Conservation (phyloP, 2,329 filamentous ascomycete genomes). For the Bipolaris bicolor region DNA sequence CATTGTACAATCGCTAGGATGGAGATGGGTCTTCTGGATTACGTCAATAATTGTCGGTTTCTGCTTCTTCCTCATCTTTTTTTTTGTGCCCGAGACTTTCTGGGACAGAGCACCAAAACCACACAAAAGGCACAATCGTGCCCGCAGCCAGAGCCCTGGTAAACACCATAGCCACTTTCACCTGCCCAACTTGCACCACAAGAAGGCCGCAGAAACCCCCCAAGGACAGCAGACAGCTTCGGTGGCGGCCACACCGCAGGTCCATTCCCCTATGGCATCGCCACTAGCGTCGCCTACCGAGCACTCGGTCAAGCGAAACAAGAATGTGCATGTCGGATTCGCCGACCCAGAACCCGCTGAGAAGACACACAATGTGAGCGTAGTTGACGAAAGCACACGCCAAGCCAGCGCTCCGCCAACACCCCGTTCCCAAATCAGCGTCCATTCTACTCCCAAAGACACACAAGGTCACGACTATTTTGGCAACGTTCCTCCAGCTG, state of each 20-base stretch:
- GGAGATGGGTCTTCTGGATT: slow-evolving; percentile 94
- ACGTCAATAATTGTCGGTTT: slow-evolving; percentile 80
- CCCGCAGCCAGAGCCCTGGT: slow-evolving; percentile 35
- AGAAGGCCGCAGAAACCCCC: slow-evolving; percentile 21
- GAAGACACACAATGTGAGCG: slow-evolving; percentile 39
- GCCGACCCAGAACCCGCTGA: slow-evolving; percentile 39
- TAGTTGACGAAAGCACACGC: slow-evolving; percentile 48
- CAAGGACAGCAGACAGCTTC: slow-evolving; percentile 7
- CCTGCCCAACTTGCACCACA: slow-evolving; percentile 28
- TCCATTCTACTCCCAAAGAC: slow-evolving; percentile 55
- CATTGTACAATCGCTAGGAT: slow-evolving; percentile 76
- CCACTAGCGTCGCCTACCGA: slow-evolving; percentile 7
- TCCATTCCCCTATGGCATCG: slow-evolving; percentile 4
- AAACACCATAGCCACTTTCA: slow-evolving; percentile 37
- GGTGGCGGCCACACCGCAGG: slow-evolving; percentile 3
- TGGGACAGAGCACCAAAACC: slow-evolving; percentile 82
- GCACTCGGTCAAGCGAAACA: slow-evolving; percentile 17
- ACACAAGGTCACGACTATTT: slow-evolving; percentile 23
- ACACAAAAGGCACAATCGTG: slow-evolving; percentile 45
- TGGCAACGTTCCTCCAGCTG: slow-evolving; percentile 8
- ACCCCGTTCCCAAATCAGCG: slow-evolving; percentile 24
- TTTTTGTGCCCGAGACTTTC: slow-evolving; percentile 94
- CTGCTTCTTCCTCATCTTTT: slow-evolving; percentile 74
- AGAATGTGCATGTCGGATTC: slow-evolving; percentile 59
- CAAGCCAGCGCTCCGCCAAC: slow-evolving; percentile 15